These are phyloP conservation scores for Botrytis pseudocinerea DNA, from an alignment of 2,329 filamentous ascomycete species.

Conservation along the genomic window DNA sequence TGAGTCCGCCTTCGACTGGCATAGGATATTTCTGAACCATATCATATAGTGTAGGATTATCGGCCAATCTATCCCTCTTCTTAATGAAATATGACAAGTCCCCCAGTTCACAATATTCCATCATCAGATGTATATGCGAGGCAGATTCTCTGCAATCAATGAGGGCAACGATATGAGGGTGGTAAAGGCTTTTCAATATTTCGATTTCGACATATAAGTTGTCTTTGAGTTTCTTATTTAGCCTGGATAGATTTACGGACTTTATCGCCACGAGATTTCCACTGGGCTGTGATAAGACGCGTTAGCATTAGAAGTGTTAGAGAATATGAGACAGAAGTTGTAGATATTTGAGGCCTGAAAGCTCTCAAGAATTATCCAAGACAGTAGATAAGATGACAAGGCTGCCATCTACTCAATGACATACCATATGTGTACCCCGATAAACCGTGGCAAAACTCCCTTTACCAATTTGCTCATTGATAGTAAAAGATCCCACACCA, in stretches of 20 bases:
- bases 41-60: constrained; percentile 79
- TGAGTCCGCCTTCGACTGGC: constrained; percentile 76
- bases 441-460: constrained; percentile 98
- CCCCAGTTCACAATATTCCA: constrained; percentile 97
- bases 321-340: constrained; percentile 18
- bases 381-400: neutral
- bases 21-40: constrained; percentile 95
- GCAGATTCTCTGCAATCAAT: constrained; percentile 89
- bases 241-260: constrained; percentile 84
- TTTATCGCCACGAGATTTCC: constrained; percentile 91
- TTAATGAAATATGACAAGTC: constrained; percentile 96
- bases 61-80: constrained; percentile 78
- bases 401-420: constrained; percentile 39
- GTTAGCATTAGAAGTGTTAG: constrained; percentile 29
- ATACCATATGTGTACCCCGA: constrained; percentile 79
- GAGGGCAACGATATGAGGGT: constrained; percentile 94
- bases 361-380: neutral
- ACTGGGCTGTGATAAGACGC: constrained; percentile 58
- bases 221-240: constrained; percentile 95
- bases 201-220: constrained; percentile 95
- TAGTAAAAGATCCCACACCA: constrained; percentile 71
- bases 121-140: constrained; percentile 91
- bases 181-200: constrained; percentile 88
- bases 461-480: constrained; percentile 89
- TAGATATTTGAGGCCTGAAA: neutral